Conservation (phyloP, 768 basidiomycete genomes). For the Suillus occidentalis region DNA sequence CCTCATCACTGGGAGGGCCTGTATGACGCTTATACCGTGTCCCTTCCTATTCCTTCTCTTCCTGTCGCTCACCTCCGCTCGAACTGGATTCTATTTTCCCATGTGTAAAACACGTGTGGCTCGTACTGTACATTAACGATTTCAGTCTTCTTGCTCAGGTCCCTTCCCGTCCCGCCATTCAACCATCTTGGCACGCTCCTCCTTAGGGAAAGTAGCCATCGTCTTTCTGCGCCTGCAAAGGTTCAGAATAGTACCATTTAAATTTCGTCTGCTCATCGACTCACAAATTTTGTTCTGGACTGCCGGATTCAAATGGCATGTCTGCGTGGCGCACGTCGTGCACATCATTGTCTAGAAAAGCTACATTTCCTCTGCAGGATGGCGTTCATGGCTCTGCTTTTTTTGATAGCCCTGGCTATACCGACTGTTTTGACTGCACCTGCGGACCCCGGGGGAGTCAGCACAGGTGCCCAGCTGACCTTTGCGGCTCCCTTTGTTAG, state of each 20-base stretch:
- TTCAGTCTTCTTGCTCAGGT: too few relatives aligned
- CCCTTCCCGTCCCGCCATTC: too few relatives aligned
- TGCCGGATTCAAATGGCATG: neutral
- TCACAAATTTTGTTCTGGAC: neutral
- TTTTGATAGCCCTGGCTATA: neutral
- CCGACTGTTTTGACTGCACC: neutral
- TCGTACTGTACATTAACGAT: too few relatives aligned
- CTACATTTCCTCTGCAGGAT: neutral
- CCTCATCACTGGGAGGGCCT: too few relatives aligned
- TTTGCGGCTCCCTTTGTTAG: neutral
- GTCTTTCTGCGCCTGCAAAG: neutral
- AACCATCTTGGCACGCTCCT: too few relatives aligned
- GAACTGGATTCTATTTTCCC: too few relatives aligned
- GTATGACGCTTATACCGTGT: too few relatives aligned
- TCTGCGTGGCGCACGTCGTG: neutral
- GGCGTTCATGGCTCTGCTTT: neutral
- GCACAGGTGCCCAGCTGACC: neutral
- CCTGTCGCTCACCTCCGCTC: too few relatives aligned
- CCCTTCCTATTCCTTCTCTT: too few relatives aligned
- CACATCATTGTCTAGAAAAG: neutral
- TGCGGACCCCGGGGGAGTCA: neutral
- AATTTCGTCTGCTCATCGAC: neutral
- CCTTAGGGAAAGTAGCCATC: neutral
- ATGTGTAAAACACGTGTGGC: too few relatives aligned
- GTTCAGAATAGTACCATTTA: neutral